Evolutionary conservation across 2,329 filamentous ascomycete species (phyloP).

Genomic region (Scolecobasidium constrictum): DNA sequence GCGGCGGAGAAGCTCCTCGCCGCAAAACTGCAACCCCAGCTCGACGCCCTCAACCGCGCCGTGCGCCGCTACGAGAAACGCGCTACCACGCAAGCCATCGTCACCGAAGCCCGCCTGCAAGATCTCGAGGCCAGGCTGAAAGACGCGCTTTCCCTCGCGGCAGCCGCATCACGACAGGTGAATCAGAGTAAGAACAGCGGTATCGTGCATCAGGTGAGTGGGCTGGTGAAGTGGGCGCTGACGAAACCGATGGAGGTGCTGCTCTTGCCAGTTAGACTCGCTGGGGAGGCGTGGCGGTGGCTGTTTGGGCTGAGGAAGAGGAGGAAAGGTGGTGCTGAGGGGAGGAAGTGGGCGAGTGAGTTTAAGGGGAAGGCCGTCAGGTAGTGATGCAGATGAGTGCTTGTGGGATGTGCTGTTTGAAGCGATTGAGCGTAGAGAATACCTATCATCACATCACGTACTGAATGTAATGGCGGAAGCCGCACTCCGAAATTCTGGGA

Average conservation of each 20-base stretch:
- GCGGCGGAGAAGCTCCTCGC: conserved; percentile 42
- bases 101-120: conserved; percentile 65
- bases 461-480: no score
- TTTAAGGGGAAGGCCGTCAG: background rate
- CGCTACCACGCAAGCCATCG: conserved; percentile 59
- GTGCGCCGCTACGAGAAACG: conserved; percentile 89
- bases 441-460: no score
- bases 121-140: conserved; percentile 60
- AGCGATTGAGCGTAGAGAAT: no score
- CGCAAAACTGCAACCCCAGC: conserved; percentile 61
- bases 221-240: conserved; percentile 1
- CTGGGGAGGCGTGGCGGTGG: background rate
- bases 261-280: conserved; percentile 9
- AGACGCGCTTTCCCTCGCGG: conserved; percentile 72
- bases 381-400: background rate
- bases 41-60: conserved; percentile 80
- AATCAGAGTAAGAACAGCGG: conserved; percentile 17
- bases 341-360: background rate
- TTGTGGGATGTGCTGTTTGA: no score
- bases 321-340: conserved; percentile 5
- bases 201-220: conserved; percentile 5
- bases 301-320: conserved; percentile 10
- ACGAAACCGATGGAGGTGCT: conserved; percentile 16
- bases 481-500: no score
- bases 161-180: conserved; percentile 52